These are phyloP conservation scores for Termitomyces sp. DNA, from an alignment of 768 basidiomycete genomes.

Conservation along the genomic window DNA sequence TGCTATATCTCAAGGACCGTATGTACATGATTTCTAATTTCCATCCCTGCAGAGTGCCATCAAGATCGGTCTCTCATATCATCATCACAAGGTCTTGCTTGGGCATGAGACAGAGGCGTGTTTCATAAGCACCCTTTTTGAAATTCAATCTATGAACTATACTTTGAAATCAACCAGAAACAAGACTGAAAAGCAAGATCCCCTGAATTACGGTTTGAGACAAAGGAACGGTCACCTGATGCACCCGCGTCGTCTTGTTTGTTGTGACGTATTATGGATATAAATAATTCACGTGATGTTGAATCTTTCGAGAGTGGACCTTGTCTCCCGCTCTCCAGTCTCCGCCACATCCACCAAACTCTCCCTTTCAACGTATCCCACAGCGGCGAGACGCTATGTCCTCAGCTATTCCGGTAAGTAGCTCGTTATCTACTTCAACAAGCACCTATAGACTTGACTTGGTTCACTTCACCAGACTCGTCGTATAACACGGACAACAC, in stretches of 20 bases:
- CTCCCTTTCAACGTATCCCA: conserved; percentile 15
- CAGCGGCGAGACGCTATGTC: conserved; percentile 31
- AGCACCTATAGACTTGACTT: conserved; percentile 7
- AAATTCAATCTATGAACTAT: background rate
- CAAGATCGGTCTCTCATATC: too few species aligned
- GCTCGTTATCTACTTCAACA: conserved; percentile 3
- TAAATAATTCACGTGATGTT: conserved; percentile 35
- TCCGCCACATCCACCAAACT: conserved; percentile 12
- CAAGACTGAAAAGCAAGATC: too few species aligned
- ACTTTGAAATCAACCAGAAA: too few species aligned
- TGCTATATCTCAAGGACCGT: background rate
- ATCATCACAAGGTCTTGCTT: background rate
- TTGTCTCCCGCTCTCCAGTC: conserved; percentile 19
- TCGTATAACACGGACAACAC: conserved; percentile 53
- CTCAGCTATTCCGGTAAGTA: conserved; percentile 40
- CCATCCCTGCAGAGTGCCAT: background rate
- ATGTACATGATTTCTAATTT: background rate
- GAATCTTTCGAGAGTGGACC: conserved; percentile 19
- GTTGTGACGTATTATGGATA: background rate
- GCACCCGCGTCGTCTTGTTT: conserved; percentile 25
- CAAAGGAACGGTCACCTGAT: conserved; percentile 27
- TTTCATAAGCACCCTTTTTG: background rate
- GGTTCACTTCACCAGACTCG: conserved; percentile 45
- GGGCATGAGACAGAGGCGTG: background rate
- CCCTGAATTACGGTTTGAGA: too few species aligned